Evolutionary conservation across 176 grass and related monocot genomes (phyloP).

Genomic region (Aegilops tauschii): DNA sequence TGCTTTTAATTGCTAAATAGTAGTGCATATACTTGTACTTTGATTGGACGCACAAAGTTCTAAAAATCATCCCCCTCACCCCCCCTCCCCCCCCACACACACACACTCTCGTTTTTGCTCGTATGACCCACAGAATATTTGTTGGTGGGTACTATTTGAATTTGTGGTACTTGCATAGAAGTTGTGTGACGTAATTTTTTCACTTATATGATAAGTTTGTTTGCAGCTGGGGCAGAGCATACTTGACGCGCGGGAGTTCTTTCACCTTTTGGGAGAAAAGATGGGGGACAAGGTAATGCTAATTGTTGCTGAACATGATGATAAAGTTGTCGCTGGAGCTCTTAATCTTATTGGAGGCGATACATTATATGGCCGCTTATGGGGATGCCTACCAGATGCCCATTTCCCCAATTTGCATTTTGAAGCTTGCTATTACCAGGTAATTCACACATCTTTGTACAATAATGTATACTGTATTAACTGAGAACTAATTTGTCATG

Average conservation of each 20-base stretch:
- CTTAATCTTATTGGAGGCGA: slow-evolving; percentile 93
- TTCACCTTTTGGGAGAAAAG: slow-evolving; percentile 83
- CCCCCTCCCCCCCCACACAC: neutral
- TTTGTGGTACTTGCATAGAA: neutral
- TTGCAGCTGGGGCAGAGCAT: slow-evolving; percentile 83
- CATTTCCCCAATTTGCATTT: slow-evolving; percentile 97
- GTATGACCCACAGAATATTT: neutral
- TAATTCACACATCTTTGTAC: slow-evolving; percentile 29
- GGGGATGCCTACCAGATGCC: slow-evolving; percentile 82
- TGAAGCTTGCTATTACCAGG: slow-evolving; percentile 99
- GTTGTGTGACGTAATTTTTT: neutral
- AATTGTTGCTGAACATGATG: slow-evolving; percentile 77
- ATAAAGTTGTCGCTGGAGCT: slow-evolving; percentile 75
- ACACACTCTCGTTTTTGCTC: neutral
- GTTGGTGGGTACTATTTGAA: neutral
- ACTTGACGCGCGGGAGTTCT: slow-evolving; percentile 87
- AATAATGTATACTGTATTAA: neutral
- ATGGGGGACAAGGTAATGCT: slow-evolving; percentile 79
- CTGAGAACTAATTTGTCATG: neutral
- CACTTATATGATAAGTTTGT: slow-evolving; percentile 19
- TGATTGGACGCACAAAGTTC: neutral
- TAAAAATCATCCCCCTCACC: neutral
- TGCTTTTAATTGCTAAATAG: neutral
- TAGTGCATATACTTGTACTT: neutral
- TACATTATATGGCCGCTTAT: slow-evolving; percentile 88